Evolutionary conservation across 305 asterid genomes (phyloP).

Genomic region (Striga hermonthica): DNA sequence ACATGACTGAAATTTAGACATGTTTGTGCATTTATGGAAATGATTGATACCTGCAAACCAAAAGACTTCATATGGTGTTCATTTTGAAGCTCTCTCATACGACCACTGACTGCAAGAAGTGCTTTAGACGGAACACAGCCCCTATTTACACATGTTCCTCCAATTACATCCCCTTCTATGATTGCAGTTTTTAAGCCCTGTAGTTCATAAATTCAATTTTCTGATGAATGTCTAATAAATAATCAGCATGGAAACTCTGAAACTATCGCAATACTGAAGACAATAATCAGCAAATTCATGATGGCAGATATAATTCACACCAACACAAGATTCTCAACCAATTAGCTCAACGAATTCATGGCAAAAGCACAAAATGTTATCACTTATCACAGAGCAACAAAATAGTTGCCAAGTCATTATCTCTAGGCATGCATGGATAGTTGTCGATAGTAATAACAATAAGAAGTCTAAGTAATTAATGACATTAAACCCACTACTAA

Average conservation of each 20-base stretch:
- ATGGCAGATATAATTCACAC: constrained; percentile 5
- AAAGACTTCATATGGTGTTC: constrained; percentile 85
- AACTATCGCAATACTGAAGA: constrained; percentile 15
- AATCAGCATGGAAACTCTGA: constrained; percentile 15
- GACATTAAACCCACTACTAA: not conserved
- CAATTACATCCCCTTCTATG: constrained; percentile 82
- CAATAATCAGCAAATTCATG: constrained; percentile 18
- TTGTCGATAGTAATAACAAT: not conserved
- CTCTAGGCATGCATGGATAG: not conserved
- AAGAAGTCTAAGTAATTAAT: constrained; percentile 4
- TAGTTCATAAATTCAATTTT: constrained; percentile 25
- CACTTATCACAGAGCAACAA: not conserved
- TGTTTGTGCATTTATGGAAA: constrained; percentile 22
- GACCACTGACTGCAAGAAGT: constrained; percentile 92
- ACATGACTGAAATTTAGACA: constrained; percentile 13
- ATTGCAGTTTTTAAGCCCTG: constrained; percentile 93
- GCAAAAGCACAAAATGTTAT: constrained; percentile 2
- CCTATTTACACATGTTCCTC: constrained; percentile 91
- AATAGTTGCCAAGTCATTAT: not conserved
- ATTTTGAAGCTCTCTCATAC: constrained; percentile 89
- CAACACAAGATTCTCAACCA: not conserved
- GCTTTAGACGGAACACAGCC: constrained; percentile 96
- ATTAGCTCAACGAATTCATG: constrained; percentile 12
- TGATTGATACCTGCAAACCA: constrained; percentile 70
- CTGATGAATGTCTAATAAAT: constrained; percentile 20